Percentiles rank a stretch among this genome's conserved stretches.
These are phyloP conservation scores for Aureobasidium sp. DNA, from an alignment of 2,329 filamentous ascomycete species.

Conservation along the genomic window DNA sequence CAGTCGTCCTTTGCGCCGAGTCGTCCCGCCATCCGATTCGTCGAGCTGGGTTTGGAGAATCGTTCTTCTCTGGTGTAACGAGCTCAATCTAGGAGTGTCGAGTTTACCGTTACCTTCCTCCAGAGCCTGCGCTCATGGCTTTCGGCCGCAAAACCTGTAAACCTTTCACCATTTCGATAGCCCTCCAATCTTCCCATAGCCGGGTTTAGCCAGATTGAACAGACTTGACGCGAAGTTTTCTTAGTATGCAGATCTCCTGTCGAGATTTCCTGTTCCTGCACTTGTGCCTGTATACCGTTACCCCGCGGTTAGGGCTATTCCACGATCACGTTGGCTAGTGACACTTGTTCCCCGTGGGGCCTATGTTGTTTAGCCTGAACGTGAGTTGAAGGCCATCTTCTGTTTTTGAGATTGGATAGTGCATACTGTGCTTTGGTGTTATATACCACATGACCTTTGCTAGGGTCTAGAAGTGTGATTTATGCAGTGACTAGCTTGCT, in stretches of 20 bases:
- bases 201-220: neutral
- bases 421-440: neutral
- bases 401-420: neutral
- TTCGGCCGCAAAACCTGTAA: no score
- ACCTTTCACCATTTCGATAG: no score
- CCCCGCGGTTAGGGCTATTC: neutral
- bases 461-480: neutral
- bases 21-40: no score
- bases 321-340: neutral
- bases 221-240: neutral
- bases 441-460: neutral
- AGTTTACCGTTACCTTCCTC: no score
- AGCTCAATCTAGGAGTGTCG: no score
- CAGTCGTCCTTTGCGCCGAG: no score
- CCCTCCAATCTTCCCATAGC: neutral
- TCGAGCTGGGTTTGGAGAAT: no score
- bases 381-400: neutral
- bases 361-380: neutral
- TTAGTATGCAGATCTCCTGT: neutral
- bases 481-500: neutral
- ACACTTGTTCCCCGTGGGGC: neutral
- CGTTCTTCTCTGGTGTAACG: no score
- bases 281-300: neutral
- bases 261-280: neutral
- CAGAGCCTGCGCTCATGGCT: no score